Conservation (phyloP, 225 moss, liverwort and hornwort genomes). For the Marchantia paleacea region DNA sequence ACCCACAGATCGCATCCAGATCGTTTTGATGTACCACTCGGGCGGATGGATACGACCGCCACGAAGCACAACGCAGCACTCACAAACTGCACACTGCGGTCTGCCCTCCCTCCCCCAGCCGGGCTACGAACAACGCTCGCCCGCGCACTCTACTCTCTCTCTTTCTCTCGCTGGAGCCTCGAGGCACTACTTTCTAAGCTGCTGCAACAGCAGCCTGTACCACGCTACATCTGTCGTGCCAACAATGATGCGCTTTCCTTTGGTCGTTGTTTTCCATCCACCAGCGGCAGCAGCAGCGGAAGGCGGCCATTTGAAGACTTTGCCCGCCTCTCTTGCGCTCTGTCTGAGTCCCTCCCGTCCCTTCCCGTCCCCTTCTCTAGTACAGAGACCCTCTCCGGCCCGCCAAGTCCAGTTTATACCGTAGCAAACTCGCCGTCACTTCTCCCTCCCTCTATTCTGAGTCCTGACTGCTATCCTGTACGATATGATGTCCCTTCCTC, state of each 20-base stretch:
- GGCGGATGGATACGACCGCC: background rate
- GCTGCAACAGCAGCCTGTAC: slow-evolving; percentile 5
- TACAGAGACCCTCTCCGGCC: background rate
- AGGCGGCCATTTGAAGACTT: background rate
- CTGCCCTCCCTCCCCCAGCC: too few species aligned
- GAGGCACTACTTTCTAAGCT: slow-evolving; percentile 3
- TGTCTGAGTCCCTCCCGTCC: background rate
- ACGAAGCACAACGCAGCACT: background rate
- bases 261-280: background rate
- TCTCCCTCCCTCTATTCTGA: background rate
- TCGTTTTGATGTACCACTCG: background rate
- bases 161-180: background rate
- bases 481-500: too few species aligned
- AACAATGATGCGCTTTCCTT: background rate
- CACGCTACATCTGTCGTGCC: slow-evolving; percentile 18
- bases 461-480: too few species aligned
- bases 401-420: background rate
- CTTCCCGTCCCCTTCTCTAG: background rate
- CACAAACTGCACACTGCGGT: too few species aligned
- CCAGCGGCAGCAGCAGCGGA: background rate
- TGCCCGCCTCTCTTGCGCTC: too few species aligned
- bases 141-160: background rate
- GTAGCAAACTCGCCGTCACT: background rate
- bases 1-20: slow-evolving; percentile 8
- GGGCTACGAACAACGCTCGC: too few species aligned